Evolutionary conservation across 257 asterid species (phyloP).

Genomic region (Solanum habrochaites): DNA sequence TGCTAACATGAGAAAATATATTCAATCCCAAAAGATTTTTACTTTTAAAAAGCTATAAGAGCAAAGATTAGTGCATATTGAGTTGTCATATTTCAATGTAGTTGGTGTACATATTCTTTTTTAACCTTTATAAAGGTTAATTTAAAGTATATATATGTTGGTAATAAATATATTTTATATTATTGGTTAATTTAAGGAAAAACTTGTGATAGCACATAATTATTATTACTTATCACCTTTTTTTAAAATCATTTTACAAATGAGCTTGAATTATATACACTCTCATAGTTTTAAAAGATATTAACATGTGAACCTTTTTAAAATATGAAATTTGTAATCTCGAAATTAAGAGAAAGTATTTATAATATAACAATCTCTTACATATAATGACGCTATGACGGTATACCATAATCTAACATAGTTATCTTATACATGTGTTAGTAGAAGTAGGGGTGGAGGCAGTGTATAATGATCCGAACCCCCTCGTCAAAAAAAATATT

Average conservation of each 20-base stretch:
- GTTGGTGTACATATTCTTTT: not conserved
- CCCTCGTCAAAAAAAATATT: no score
- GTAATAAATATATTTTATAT: not conserved
- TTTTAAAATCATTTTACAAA: not conserved
- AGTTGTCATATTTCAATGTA: not conserved
- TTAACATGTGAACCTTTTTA: rapidly evolving
- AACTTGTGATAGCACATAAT: not conserved
- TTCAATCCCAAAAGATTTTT: not conserved
- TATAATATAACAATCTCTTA: not conserved
- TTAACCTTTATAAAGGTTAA: not conserved
- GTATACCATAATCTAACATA: not conserved
- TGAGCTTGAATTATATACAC: not conserved
- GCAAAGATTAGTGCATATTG: not conserved
- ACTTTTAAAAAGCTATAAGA: not conserved
- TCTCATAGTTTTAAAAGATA: not conserved
- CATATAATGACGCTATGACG: not conserved
- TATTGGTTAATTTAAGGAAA: not conserved
- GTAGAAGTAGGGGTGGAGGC: no score
- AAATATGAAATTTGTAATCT: not conserved
- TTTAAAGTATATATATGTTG: not conserved
- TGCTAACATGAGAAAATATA: not conserved
- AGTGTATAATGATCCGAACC: no score
- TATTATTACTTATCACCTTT: not conserved
- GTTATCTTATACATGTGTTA: not conserved
- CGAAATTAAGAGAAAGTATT: not conserved